Conservation (phyloP, 257 asterid genomes). For the Petunia axillaris region DNA sequence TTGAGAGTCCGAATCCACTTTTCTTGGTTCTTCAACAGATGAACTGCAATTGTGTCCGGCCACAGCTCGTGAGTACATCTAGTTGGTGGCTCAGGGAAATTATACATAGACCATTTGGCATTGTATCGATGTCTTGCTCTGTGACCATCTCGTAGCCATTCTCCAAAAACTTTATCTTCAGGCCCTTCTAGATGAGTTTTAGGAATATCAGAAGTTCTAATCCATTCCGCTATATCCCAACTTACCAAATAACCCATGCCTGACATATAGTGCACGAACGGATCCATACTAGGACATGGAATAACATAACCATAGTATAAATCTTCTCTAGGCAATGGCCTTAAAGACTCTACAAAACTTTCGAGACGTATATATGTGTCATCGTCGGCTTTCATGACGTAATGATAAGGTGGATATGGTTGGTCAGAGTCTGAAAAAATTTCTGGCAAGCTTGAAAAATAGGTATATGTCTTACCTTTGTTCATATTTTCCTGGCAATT, state of each 20-base stretch:
- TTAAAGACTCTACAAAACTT: constrained; percentile 55
- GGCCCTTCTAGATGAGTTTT: constrained; percentile 66
- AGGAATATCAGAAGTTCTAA: constrained; percentile 73
- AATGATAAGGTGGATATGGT: constrained; percentile 74
- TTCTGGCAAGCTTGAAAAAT: constrained; percentile 77
- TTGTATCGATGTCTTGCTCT: constrained; percentile 74
- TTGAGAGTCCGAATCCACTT: constrained; percentile 84
- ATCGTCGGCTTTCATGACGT: constrained; percentile 88
- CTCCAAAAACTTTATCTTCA: constrained; percentile 77
- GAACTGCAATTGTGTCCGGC: constrained; percentile 89
- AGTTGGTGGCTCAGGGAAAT: constrained; percentile 79
- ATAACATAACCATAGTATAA: constrained; percentile 85
- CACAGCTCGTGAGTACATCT: constrained; percentile 81
- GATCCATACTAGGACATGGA: constrained; percentile 90
- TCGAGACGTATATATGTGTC: constrained; percentile 72
- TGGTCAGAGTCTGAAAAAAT: constrained; percentile 39
- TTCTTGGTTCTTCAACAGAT: constrained; percentile 78
- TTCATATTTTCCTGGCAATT: constrained; percentile 86
- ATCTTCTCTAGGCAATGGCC: constrained; percentile 67
- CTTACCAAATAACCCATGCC: constrained; percentile 94
- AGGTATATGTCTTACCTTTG: constrained; percentile 80
- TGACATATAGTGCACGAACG: constrained; percentile 84
- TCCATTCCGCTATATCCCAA: constrained; percentile 92
- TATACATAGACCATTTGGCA: constrained; percentile 94
- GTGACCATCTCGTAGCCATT: constrained; percentile 77